Percentiles rank a stretch among this genome's conserved stretches.
Conservation (phyloP, 768 basidiomycete genomes). For the Phylloporus arenicola region DNA sequence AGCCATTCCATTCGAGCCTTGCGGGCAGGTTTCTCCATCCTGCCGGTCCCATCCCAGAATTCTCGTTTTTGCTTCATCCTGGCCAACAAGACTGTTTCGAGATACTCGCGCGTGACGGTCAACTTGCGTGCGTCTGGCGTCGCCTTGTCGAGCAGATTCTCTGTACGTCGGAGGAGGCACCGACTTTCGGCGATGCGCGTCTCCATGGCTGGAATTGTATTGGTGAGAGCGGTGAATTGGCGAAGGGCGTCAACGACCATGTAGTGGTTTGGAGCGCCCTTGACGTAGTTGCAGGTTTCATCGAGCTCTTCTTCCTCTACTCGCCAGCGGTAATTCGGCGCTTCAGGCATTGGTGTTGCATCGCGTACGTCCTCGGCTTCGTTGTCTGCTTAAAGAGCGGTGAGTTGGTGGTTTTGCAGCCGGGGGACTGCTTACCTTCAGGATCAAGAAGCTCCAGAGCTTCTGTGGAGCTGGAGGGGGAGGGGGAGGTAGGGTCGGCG, state of each 20-base stretch:
- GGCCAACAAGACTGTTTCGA: constrained; percentile 22
- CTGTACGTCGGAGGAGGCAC: constrained; percentile 15
- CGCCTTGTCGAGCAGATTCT: constrained; percentile 10
- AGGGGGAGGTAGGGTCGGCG: background rate
- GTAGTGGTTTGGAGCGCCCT: constrained; percentile 16
- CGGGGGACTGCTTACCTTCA: constrained; percentile 1
- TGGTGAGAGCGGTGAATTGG: constrained; percentile 19
- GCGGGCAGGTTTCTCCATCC: constrained; percentile 17
- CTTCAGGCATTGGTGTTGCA: background rate
- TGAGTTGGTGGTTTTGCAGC: background rate
- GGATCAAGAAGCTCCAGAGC: constrained; percentile 8
- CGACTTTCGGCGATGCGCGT: constrained; percentile 16
- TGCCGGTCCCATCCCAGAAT: constrained; percentile 30
- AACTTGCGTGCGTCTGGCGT: constrained; percentile 18
- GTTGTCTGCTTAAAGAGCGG: background rate
- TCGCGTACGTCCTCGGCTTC: background rate
- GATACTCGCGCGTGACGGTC: constrained; percentile 20
- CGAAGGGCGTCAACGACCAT: constrained; percentile 28
- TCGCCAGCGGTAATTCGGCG: background rate
- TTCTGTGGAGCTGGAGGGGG: constrained; percentile 7
- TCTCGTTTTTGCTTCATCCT: constrained; percentile 29
- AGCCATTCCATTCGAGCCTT: constrained; percentile 26
- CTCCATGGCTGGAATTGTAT: constrained; percentile 18
- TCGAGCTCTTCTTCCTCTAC: background rate
- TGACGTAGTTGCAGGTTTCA: background rate